Evolutionary conservation across 345 rosid species (phyloP).

Genomic region (Syzygium aromaticum): DNA sequence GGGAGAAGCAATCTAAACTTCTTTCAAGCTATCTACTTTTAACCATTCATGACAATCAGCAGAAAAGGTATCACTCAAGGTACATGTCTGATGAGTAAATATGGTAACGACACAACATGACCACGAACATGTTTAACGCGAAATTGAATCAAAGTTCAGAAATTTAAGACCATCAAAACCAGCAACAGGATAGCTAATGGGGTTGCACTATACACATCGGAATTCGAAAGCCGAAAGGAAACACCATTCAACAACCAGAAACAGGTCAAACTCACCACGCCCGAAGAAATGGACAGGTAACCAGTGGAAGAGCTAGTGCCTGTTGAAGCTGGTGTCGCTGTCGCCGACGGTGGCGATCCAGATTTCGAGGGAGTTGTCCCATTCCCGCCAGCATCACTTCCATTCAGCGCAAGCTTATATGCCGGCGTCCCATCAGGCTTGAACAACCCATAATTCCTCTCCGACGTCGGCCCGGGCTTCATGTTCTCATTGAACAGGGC

Average conservation of each 20-base stretch:
- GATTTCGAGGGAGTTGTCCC: neutral
- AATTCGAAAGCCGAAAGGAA: neutral
- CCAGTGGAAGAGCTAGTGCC: neutral
- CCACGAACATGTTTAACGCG: neutral
- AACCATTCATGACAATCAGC: neutral
- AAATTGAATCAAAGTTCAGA: neutral
- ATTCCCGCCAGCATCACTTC: neutral
- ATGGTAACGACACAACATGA: neutral
- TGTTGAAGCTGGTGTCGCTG: neutral
- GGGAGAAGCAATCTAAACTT: neutral
- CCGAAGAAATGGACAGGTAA: constrained; percentile 8
- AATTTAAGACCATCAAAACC: neutral
- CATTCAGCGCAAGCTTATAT: constrained; percentile 34
- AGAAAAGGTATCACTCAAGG: neutral
- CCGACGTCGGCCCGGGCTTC: constrained; percentile 95
- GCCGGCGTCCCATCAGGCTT: constrained; percentile 83
- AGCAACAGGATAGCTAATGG: neutral
- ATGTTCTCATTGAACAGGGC: constrained; percentile 90
- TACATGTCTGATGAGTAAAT: neutral
- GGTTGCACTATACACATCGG: neutral
- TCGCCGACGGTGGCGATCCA: neutral
- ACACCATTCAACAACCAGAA: neutral
- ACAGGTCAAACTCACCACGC: neutral
- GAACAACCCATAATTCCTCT: constrained; percentile 90
- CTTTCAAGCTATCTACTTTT: neutral